Base-by-base conservation (phyloP, 306 rosid species). In the Glycine latifolia region DNA sequence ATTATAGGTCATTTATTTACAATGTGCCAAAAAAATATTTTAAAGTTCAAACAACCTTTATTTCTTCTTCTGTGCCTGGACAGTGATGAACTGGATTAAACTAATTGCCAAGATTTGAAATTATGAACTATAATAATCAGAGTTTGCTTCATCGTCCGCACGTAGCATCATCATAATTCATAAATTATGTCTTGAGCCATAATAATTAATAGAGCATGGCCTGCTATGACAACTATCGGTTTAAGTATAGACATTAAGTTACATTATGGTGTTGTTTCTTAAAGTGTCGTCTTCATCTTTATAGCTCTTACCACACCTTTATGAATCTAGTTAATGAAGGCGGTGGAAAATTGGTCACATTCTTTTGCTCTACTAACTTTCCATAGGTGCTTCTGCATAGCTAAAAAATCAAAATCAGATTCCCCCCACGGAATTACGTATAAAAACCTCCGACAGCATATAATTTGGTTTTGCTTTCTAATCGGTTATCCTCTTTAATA, bases 281-380 rank as follows among this genome's bases (percentile, higher is more conserved):
- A 52, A 62, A 26, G 37, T 47, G 80, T 44, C 52, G 55, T 10
- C 4, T 52, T 67, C 10, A 44, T 2, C 56, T 79, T 67, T 78
- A 6, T 79, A 14, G 41, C 67, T 16, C 54, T 13, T 33, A 43
- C 61, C 35, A 5, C 35, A 7, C 20, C 8, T 67, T 68, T 79
- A 68, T 79, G 76, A 67, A 69, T 68, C 59, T 20, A 14, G 35
- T 46, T 44, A 20, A 46, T 8, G 35, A 43, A 46, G 82, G 76
- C 37, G 33, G 33, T 79, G 17, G 16, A 67, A 48, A 67, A 48
- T 10, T 11, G 49, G 77, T 39, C 56, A 56, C 48, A 53, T 54
- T 3, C 3, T 44, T 65, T 16, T 66, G 73, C 8, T 75, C 8
- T 46, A 56, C 20, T 48, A 31, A 20, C 75, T 52, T 41, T 20